These are phyloP conservation scores for Bonia amplexicaulis DNA, from an alignment of 176 grass and related monocot species.

Conservation along the genomic window DNA sequence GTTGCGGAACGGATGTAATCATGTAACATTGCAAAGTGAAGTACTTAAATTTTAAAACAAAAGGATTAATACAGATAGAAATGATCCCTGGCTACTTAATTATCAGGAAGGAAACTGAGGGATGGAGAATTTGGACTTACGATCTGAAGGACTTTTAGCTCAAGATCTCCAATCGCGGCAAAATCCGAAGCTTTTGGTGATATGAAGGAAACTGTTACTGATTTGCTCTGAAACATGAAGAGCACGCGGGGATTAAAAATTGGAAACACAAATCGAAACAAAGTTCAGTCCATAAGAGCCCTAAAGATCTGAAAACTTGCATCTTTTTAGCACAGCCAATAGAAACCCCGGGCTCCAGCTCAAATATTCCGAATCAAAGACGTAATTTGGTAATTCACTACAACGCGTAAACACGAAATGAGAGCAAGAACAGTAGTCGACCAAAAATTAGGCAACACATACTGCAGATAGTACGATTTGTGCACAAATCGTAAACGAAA, in stretches of 20 bases:
- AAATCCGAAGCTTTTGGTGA: background rate
- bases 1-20: background rate
- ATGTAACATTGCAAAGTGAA: background rate
- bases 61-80: background rate
- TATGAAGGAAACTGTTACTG: background rate
- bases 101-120: background rate
- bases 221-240: constrained; percentile 9
- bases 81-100: background rate
- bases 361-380: background rate
- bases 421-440: background rate
- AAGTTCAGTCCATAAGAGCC: background rate
- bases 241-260: background rate
- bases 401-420: background rate
- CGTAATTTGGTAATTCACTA: background rate
- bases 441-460: background rate
- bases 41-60: background rate
- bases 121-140: background rate
- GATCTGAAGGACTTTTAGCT: background rate
- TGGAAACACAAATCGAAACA: background rate
- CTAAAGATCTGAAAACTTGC: background rate
- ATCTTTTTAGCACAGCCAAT: background rate
- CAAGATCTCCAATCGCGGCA: background rate
- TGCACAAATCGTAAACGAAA: background rate
- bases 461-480: background rate
- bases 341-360: background rate